phyloP scores from a whole-genome alignment of 805 yeast genomes.

The Wickerhamiella nectarea region DNA sequence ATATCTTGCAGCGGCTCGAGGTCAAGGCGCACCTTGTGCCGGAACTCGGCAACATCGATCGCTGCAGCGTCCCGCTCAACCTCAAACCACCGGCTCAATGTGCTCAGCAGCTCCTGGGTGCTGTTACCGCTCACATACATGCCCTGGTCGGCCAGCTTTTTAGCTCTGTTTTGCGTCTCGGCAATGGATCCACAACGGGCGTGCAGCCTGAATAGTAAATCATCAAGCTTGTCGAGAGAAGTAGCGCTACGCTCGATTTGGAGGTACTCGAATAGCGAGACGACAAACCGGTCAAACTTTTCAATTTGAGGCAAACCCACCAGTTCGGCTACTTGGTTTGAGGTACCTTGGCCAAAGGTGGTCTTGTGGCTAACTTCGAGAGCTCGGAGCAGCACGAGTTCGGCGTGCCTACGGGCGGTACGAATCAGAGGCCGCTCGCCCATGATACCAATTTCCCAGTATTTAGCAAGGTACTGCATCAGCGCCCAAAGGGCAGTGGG shows the following conservation, averaged over 20 bases:
- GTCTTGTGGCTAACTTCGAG: conserved; percentile 19
- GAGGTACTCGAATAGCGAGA: conserved; percentile 15
- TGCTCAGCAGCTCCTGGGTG: conserved; percentile 16
- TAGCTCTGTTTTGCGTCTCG: conserved; percentile 15
- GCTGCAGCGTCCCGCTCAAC: conserved; percentile 12
- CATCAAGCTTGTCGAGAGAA: conserved; percentile 15
- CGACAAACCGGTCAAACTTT: conserved; percentile 18
- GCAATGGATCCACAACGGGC: conserved; percentile 20
- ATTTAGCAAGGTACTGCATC: conserved; percentile 18
- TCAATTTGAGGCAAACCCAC: conserved; percentile 20
- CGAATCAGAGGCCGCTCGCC: conserved; percentile 17
- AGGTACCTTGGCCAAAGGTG: conserved; percentile 11
- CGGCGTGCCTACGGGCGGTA: conserved; percentile 19
- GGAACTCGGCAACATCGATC: conserved; percentile 16
- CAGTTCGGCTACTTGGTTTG: conserved; percentile 15
- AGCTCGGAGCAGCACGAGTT: conserved; percentile 17
- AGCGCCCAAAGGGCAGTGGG: conserved; percentile 18
- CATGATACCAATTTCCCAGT: conserved; percentile 20
- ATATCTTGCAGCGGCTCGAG: conserved; percentile 13
- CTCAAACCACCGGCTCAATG: conserved; percentile 13
- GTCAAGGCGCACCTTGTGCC: conserved; percentile 13
- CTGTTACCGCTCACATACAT: conserved; percentile 16
- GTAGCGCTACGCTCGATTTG: conserved; percentile 10
- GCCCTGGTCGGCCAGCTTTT: conserved; percentile 7
- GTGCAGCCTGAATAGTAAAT: conserved; percentile 19